Evolutionary conservation across 169 alveolate species (phyloP).

Genomic region (Cryptosporidium ryanae): DNA sequence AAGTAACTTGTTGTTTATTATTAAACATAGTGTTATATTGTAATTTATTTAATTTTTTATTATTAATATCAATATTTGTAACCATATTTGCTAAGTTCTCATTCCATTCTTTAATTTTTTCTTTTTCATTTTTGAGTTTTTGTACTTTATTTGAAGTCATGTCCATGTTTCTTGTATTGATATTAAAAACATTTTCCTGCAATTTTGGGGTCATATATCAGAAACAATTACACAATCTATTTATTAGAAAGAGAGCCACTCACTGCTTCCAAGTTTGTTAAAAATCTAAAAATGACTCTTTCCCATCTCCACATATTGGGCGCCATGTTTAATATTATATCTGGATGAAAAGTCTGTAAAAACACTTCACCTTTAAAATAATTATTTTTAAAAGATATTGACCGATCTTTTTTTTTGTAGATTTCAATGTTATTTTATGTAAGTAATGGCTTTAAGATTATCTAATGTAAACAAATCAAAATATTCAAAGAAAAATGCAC

Average conservation of each 20-base stretch:
- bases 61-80: slow-evolving; percentile 2
- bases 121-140: slow-evolving; percentile 36
- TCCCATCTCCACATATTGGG: slow-evolving; percentile 69
- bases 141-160: slow-evolving; percentile 16
- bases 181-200: neutral
- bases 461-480: no score
- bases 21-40: neutral
- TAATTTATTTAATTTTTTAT: neutral
- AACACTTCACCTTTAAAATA: neutral
- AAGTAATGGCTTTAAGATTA: no score
- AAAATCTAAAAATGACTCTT: slow-evolving; percentile 72
- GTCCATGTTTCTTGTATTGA: neutral
- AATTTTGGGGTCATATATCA: neutral
- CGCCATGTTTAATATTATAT: slow-evolving; percentile 54
- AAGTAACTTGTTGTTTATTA: neutral
- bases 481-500: neutral
- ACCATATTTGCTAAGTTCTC: slow-evolving; percentile 62
- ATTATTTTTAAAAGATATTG: neutral
- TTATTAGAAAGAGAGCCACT: no score
- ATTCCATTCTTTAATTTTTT: slow-evolving; percentile 70
- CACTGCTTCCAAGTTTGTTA: no score
- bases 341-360: neutral
- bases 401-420: neutral
- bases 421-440: no score
- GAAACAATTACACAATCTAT: neutral